Evolutionary conservation across 345 rosid species (phyloP).

Genomic region (Camelina laxa): DNA sequence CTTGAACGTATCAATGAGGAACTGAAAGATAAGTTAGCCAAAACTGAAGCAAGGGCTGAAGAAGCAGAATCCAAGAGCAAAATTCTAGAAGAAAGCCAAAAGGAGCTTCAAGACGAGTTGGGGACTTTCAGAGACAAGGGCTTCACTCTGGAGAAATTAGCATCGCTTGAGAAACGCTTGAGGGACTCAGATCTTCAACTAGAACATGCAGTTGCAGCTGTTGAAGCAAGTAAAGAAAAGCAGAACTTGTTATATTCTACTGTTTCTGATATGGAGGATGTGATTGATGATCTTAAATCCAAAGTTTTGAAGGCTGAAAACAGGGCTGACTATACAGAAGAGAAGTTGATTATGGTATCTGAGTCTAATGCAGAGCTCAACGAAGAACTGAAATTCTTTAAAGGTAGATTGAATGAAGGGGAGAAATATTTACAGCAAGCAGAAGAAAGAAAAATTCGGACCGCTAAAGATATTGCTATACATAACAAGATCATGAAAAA

Average conservation of each 20-base stretch:
- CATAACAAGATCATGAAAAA: conserved; percentile 78
- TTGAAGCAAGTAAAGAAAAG: conserved; percentile 88
- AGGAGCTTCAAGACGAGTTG: conserved; percentile 60
- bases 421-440: conserved; percentile 70
- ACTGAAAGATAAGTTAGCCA: conserved; percentile 52
- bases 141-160: conserved; percentile 57
- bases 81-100: conserved; percentile 52
- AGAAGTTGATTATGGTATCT: conserved; percentile 73
- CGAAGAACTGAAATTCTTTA: conserved; percentile 69
- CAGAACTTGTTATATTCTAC: conserved; percentile 67
- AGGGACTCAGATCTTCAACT: conserved; percentile 68
- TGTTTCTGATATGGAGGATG: conserved; percentile 78
- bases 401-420: conserved; percentile 64
- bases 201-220: conserved; percentile 78
- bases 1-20: conserved; percentile 51
- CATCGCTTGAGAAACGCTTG: conserved; percentile 65
- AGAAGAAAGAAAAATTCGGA: conserved; percentile 68
- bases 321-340: conserved; percentile 78
- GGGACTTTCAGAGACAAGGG: conserved; percentile 53
- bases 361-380: conserved; percentile 76
- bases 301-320: conserved; percentile 73
- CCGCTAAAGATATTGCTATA: conserved; percentile 68
- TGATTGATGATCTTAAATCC: conserved; percentile 76
- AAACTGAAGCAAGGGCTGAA: conserved; percentile 58
- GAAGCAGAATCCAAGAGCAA: conserved; percentile 61